Evolutionary conservation across 2,329 filamentous ascomycete species (phyloP), one percentile per base, ranked within the genome.

Genomic region (Scopulariopsis brevicaulis): DNA sequence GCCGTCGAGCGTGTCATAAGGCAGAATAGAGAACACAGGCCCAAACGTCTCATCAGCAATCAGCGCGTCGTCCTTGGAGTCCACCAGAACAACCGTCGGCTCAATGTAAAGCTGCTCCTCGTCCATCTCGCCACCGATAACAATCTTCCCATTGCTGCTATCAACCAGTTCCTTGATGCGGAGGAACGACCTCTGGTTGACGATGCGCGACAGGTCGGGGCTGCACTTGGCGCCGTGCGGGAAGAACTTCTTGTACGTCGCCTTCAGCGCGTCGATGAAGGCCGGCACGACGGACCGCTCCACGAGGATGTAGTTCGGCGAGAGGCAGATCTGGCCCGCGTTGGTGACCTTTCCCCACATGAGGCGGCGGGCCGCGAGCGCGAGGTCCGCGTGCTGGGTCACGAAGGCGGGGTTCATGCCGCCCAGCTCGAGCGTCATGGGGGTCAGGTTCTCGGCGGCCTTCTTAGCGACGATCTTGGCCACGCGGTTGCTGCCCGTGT

Each of bases 91-190:
- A n/a, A 93, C 84, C 0, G 94, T 99, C 1, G 92, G 90, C 69
- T 93, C 90, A 64, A 99, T 94, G 72, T 88, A 96, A 55, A 88
- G 84, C 35, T 90, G 81, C 40, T 80, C 77, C 68, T 89, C 85
- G 69, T 97, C 90, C 74, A 88, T 85, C 58, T 85, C 83, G 54
- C 94, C 94, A 56, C 94, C 94, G 65, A 96, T 75, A 54, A 97
- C 78, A 62, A 99, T 90, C 74, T 89, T 88, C 70, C 94, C 94
- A 61, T 82, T 81, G 58, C 83, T 87, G 59, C 83, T 79, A 69
- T 96, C 90, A n/a, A 99, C 76, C 89, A 97, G 91, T 66, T 84
- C 83, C 81, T 94, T 96, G 64, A 97, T 79, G 43, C 93, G 85
- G 61, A 82, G 76, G 73, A 93, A 97, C 64, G 94, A 85, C 50